Base-by-base conservation (phyloP, 2,329 filamentous ascomycete species). In the Plectosphaerella cucumerina region DNA sequence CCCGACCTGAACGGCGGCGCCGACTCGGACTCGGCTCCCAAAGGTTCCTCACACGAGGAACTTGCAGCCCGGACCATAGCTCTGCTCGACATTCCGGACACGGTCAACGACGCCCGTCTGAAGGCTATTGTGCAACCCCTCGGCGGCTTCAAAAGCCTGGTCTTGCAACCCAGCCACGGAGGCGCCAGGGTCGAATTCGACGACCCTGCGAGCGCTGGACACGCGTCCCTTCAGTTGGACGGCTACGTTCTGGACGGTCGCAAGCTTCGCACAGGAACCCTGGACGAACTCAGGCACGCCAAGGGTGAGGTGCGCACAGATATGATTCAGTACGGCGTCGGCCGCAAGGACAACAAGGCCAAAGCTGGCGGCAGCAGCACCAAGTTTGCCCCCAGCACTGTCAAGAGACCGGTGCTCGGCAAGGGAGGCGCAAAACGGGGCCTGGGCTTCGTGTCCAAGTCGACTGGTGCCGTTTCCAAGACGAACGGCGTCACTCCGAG, bases 61-160 rank as follows among this genome's bases (percentile, higher is more conserved):
- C 78, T 82, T 18, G 68, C 75, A 26, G 81, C 85, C 47, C 85
- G 90, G 48, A 94, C 89, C 1, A 78, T 97, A 47, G 87, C 86
- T 10, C 74, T 99, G 23, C 82, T 97, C 70, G 87, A 92, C 55
- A 75, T 99, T 1, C 90, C 94, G 1, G 94, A 97, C 62, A 97
- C 92, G 0, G 83, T 97, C 61, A 97, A 95, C 57, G 90, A 96
- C 61, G 84, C 88, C 1, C 89, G 92, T 26, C 82, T 99, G 50
- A 82, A 82, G 43, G 78, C 84, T 0, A 73, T 95, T 3, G 84
- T 88, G 9, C 86, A 90, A 59, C 78, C 83, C 2, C 78, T 85
- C 43, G 91, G 90, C 1, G 68, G 77, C 1, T 76, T 97, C 21
- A 76, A 85, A 56, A 93, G 92, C 66, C 77, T 97, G 4, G 77